These are phyloP conservation scores for Acanthamoeba lenticulata DNA, from an alignment of 208 protist species.

Conservation along the genomic window DNA sequence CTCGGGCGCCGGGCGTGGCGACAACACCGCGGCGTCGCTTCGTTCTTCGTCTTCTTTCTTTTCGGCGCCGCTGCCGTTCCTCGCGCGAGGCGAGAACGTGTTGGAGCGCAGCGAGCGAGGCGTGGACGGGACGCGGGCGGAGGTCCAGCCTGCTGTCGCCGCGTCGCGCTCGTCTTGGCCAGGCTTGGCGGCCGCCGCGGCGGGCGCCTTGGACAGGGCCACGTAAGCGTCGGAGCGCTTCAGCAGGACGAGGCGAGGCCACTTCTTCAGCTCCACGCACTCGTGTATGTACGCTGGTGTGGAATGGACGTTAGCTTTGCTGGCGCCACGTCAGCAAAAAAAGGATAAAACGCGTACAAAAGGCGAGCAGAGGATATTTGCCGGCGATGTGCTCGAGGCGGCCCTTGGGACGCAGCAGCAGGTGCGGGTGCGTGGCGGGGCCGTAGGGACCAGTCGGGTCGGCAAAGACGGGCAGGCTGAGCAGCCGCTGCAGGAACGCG, in stretches of 20 bases:
- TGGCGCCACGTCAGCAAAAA: not conserved
- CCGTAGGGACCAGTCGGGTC: not conserved
- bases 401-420: not conserved
- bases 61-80: not conserved
- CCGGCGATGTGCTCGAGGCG: not conserved
- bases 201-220: not conserved
- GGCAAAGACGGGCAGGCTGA: not conserved
- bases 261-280: not conserved
- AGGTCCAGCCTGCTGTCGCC: not conserved
- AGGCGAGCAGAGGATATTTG: not conserved
- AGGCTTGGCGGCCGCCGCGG: not conserved
- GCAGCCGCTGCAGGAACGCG: not conserved
- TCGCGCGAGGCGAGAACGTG: not conserved
- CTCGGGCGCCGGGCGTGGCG: not conserved
- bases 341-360: not conserved
- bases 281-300: not conserved
- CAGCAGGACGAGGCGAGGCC: not conserved
- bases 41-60: not conserved
- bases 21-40: not conserved
- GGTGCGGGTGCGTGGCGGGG: not conserved
- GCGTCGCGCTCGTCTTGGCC: not conserved
- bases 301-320: not conserved
- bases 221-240: not conserved
- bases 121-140: not conserved
- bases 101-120: not conserved